Conservation (phyloP, 495 filamentous ascomycete species). For the Clohesyomyces aquaticus region DNA sequence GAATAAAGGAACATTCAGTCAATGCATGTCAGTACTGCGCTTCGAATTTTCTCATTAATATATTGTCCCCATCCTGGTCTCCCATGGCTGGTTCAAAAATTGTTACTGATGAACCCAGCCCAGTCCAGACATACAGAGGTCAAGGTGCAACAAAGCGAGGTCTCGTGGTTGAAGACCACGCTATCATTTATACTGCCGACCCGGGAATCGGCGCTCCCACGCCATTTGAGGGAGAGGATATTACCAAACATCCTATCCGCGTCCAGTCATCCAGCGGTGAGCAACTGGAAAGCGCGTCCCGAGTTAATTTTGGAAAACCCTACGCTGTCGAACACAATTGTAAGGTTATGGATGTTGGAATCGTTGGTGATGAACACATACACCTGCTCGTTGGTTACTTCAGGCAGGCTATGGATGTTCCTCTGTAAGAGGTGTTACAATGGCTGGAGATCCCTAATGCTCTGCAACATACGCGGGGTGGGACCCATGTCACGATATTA, state of each 20-base stretch:
- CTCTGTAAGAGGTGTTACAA: too few species aligned
- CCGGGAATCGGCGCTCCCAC: slow-evolving; percentile 1
- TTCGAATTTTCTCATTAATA: too few species aligned
- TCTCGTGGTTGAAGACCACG: slow-evolving; percentile 35
- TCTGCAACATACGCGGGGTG: background rate
- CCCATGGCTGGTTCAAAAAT: background rate
- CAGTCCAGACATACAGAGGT: slow-evolving; percentile 37
- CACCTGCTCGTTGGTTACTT: slow-evolving; percentile 45
- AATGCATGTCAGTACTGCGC: slow-evolving; percentile 28
- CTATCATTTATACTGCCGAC: slow-evolving; percentile 35
- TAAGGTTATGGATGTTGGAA: slow-evolving; percentile 46
- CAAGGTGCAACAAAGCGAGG: slow-evolving; percentile 38
- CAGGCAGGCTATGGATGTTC: background rate
- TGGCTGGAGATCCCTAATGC: background rate
- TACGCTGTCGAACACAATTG: slow-evolving; percentile 46
- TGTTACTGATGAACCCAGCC: slow-evolving; percentile 7
- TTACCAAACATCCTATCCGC: slow-evolving; percentile 31
- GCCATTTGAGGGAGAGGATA: slow-evolving; percentile 17
- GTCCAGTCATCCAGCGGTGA: slow-evolving; percentile 18
- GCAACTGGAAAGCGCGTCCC: slow-evolving; percentile 48
- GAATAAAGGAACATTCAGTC: slow-evolving; percentile 31
- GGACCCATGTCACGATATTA: background rate
- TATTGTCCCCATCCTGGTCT: too few species aligned
- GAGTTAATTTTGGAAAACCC: slow-evolving; percentile 54
- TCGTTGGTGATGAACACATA: slow-evolving; percentile 41